Evolutionary conservation across 371 early-diverging fungal species (phyloP), one percentile per base, ranked within the genome.

Genomic region (Phascolomyces articulosus): DNA sequence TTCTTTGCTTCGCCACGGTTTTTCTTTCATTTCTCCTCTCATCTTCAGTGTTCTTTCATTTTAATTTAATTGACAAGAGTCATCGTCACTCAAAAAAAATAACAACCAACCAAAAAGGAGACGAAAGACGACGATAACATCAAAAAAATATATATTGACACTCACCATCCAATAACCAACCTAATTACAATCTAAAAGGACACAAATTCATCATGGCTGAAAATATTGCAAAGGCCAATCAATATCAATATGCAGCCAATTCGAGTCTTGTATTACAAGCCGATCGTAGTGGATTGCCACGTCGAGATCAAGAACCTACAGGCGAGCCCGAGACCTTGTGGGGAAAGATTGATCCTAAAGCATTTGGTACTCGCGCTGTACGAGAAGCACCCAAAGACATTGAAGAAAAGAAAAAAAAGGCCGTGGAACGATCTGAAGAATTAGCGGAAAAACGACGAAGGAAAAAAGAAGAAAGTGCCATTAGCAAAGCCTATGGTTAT

Each of bases 281-380:
- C 21, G 94, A 96, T 73, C 86, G 98, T 27, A 86, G 93, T 58
- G 85, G 84, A 13, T 77, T 91, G 40, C 89, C 94, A 31, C 91
- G 96, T 27, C 86, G 97, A 58, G 94, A 92, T 83, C 85, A 95
- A 63, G 98, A 98, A 71, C 96, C 97, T 24, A 91, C 94, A 24
- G 98, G 97, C n/a, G 98, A 98, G 69, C 92, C 96, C 28, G 98
- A 96, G 72, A 85, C 96, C 4, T 81, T 98, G 31, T 90, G 85
- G 81, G 98, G 97, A 29, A 85, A 88, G 48, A 90, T 98, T 20
- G 86, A 94, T 73, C 85, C 90, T 10, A 91, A 89, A 69, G 87
- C 89, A 31, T 94, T 98, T 80, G 99, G 99, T 60, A 83, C 87
- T 54, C 82, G 92, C 20, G 96, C 94, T 7, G 78, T 84, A 38